Conservation (phyloP, 441 rosid genomes). For the Rhodomyrtus psidioides region DNA sequence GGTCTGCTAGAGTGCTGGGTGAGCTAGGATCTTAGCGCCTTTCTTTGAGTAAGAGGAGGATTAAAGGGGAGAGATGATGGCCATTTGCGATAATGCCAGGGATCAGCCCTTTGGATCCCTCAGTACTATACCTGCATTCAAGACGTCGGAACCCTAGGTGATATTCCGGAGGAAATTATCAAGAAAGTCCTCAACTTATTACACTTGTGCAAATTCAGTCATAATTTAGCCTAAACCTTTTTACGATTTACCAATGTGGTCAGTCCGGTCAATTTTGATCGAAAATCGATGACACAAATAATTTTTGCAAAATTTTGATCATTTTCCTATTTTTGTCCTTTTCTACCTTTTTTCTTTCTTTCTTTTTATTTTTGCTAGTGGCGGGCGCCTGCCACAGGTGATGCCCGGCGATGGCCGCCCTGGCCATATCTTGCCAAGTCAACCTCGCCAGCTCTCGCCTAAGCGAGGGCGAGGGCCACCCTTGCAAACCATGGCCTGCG, state of each 20-base stretch:
- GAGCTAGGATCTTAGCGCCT: neutral
- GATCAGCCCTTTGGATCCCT: neutral
- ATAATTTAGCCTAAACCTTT: neutral
- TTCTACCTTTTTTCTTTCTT: no score
- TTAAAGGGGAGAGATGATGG: neutral
- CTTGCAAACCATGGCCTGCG: neutral
- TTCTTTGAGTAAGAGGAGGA: neutral
- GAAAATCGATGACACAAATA: neutral
- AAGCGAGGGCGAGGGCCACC: neutral
- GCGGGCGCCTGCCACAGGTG: neutral
- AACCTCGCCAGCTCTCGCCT: neutral
- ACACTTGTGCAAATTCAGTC: accelerated
- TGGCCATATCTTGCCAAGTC: no score
- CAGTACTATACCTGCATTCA: neutral
- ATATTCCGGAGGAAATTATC: neutral
- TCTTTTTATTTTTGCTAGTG: no score
- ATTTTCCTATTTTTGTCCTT: no score
- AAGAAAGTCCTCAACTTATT: neutral
- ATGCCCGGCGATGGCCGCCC: neutral
- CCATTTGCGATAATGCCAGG: neutral
- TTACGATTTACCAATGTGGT: neutral
- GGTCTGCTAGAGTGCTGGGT: neutral
- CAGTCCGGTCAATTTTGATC: accelerated
- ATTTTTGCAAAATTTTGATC: no score
- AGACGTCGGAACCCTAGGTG: neutral